Evolutionary conservation across 208 protist genomes (phyloP).

Genomic region (Porcisia deanei): DNA sequence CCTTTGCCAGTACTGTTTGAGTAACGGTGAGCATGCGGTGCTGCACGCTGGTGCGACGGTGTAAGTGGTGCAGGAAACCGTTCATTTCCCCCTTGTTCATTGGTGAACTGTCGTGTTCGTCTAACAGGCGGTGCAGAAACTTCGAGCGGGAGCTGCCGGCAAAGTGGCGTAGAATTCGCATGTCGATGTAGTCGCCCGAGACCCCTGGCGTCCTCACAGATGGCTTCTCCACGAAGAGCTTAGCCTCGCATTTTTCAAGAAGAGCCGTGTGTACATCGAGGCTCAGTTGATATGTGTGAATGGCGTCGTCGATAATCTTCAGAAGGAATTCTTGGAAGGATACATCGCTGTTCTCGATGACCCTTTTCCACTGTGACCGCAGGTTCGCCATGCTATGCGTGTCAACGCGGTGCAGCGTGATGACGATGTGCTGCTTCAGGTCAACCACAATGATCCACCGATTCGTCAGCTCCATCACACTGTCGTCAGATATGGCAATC

Average conservation of each 20-base stretch:
- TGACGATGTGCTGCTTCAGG: conserved; percentile 70
- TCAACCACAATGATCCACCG: conserved; percentile 87
- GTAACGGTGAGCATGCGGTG: conserved; percentile 80
- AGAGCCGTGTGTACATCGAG: conserved; percentile 77
- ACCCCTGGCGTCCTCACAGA: conserved; percentile 4
- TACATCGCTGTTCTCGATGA: conserved; percentile 66
- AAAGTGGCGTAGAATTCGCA: conserved; percentile 79
- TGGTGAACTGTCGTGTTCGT: conserved; percentile 41
- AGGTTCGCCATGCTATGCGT: conserved; percentile 69
- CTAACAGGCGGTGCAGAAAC: conserved; percentile 72
- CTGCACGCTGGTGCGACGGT: conserved; percentile 85
- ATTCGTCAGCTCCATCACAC: conserved; percentile 81
- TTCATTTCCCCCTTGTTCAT: conserved; percentile 84
- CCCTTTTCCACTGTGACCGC: conserved; percentile 59
- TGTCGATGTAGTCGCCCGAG: conserved; percentile 36
- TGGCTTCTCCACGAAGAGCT: conserved; percentile 57
- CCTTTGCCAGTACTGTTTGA: conserved; percentile 57
- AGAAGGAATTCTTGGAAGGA: conserved; percentile 88
- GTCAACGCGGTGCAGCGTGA: conserved; percentile 85
- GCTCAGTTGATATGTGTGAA: conserved; percentile 75
- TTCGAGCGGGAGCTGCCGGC: conserved; percentile 67
- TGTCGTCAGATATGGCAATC: conserved; percentile 76
- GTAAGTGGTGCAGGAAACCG: conserved; percentile 85
- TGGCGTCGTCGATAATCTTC: conserved; percentile 81
- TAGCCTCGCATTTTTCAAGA: conserved; percentile 79